Conservation (phyloP, 1,139 yeast species). For the Torulaspora pretoriensis region DNA sequence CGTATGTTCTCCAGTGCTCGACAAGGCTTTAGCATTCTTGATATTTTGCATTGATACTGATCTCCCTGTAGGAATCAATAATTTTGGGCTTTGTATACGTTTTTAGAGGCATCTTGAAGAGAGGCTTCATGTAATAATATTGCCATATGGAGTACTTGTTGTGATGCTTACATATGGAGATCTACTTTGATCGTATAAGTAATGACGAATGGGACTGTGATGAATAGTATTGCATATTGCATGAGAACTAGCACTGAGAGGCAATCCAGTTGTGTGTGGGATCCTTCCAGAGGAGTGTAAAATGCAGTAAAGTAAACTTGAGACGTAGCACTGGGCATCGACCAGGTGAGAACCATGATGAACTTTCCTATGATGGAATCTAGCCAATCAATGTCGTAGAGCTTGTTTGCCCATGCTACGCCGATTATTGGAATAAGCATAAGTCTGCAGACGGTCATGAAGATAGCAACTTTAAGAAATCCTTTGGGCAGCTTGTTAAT, state of each 20-base stretch:
- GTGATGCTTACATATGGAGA: constrained; percentile 26
- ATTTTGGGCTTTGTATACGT: not conserved
- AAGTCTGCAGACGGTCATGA: constrained; percentile 43
- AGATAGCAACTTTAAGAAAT: constrained; percentile 52
- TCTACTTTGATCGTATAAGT: constrained; percentile 49
- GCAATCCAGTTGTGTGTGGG: constrained; percentile 75
- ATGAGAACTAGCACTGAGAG: constrained; percentile 66
- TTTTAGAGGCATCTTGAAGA: not conserved
- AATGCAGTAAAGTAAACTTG: constrained; percentile 81
- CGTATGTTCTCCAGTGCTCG: constrained; percentile 22
- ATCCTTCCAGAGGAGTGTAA: constrained; percentile 59
- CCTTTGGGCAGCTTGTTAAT: constrained; percentile 57
- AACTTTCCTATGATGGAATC: constrained; percentile 48
- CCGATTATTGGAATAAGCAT: constrained; percentile 58
- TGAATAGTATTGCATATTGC: constrained; percentile 58
- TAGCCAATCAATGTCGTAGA: constrained; percentile 39
- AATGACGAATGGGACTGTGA: constrained; percentile 61
- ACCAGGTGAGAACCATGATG: constrained; percentile 65
- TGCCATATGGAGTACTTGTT: not conserved
- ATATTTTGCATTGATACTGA: not conserved
- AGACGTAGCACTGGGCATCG: constrained; percentile 83
- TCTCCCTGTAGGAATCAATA: not conserved
- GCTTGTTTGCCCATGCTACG: constrained; percentile 45
- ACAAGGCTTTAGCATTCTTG: constrained; percentile 15
- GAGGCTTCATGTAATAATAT: not conserved